These are phyloP conservation scores for Oehlia diaphana DNA, from an alignment of 192 early-diverging fungal species.

Conservation along the genomic window DNA sequence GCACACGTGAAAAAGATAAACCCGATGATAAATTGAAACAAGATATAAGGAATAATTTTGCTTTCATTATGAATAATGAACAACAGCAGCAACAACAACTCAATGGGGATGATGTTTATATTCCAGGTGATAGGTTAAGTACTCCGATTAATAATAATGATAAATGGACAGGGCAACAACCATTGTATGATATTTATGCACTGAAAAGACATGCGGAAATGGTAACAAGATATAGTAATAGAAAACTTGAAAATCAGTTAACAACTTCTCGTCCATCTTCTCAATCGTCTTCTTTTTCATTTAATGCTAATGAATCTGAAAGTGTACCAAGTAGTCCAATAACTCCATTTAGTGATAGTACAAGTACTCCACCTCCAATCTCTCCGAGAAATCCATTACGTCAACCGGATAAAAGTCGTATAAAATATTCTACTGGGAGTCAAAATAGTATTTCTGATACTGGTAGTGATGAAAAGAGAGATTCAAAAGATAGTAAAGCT, in stretches of 20 bases:
- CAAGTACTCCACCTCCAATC: constrained; percentile 7
- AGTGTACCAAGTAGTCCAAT: constrained; percentile 11
- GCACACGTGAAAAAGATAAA: background rate
- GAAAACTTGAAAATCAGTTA: background rate
- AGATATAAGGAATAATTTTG: constrained; percentile 3
- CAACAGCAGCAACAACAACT: background rate
- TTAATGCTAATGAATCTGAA: constrained; percentile 1
- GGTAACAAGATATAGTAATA: constrained; percentile 14
- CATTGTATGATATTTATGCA: constrained; percentile 27
- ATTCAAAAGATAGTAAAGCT: constrained; percentile 3
- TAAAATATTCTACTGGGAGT: constrained; percentile 10
- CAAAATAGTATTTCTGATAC: background rate
- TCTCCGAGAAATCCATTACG: constrained; percentile 21
- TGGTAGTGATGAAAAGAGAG: constrained; percentile 6
- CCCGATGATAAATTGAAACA: background rate
- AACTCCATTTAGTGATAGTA: constrained; percentile 12
- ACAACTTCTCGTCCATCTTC: background rate
- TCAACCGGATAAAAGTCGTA: constrained; percentile 1
- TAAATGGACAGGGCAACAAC: background rate
- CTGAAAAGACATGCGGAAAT: constrained; percentile 29
- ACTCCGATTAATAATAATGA: background rate
- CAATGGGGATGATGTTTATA: background rate
- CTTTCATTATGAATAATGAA: background rate
- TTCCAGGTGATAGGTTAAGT: background rate
- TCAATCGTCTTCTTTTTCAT: constrained; percentile 12